Evolutionary conservation across 495 filamentous ascomycete genomes (phyloP).

Genomic region (Peziza echinospora): DNA sequence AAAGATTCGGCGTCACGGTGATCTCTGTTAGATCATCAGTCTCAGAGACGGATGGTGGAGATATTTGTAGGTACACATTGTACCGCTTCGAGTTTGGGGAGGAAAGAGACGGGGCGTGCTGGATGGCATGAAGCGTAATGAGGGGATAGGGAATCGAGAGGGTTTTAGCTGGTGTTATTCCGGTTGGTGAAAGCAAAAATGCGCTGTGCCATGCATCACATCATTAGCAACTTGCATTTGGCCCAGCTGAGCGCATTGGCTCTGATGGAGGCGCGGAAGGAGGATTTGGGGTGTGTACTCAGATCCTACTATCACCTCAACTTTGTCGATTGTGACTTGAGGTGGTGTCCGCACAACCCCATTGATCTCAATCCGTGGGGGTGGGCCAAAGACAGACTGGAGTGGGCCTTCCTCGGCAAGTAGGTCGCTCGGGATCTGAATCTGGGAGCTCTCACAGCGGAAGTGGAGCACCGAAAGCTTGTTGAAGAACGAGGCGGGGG

Average conservation of each 20-base stretch:
- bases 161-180: no score
- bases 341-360: background rate
- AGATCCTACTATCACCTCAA: slow-evolving; percentile 5
- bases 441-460: slow-evolving; percentile 39
- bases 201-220: no score
- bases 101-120: slow-evolving; percentile 26
- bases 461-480: slow-evolving; percentile 48
- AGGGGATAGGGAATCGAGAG: slow-evolving; percentile 70
- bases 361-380: slow-evolving; percentile 34
- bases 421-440: slow-evolving; percentile 27
- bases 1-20: slow-evolving; percentile 41
- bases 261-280: no score
- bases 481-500: slow-evolving; percentile 63
- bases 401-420: slow-evolving; percentile 17
- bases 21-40: slow-evolving; percentile 48
- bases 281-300: background rate
- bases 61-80: slow-evolving; percentile 60
- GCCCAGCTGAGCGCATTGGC: no score
- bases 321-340: background rate
- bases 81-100: background rate
- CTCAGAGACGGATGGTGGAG: slow-evolving; percentile 42
- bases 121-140: slow-evolving; percentile 75
- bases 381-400: slow-evolving; percentile 29
- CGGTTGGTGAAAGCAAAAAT: no score
- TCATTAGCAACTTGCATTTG: no score